These are phyloP conservation scores for Elsinoe batatas DNA, from an alignment of 2,329 filamentous ascomycete genomes.

Conservation along the genomic window DNA sequence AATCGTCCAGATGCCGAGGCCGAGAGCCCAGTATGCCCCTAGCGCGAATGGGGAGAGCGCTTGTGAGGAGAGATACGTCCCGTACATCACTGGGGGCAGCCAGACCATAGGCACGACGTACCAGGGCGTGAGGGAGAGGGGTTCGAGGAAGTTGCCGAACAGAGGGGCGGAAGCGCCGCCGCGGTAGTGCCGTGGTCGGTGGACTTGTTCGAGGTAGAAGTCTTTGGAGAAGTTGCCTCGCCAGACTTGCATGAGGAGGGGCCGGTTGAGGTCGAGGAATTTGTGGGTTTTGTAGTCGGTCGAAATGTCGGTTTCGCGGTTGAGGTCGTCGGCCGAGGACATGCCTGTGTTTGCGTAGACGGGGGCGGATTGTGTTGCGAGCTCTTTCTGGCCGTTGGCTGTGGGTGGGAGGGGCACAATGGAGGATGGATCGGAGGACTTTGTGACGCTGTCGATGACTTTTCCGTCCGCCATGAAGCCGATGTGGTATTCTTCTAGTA, in stretches of 20 bases:
- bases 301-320: slow-evolving; percentile 66
- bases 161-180: slow-evolving; percentile 85
- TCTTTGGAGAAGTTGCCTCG: slow-evolving; percentile 77
- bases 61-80: slow-evolving; percentile 53
- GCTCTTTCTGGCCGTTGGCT: slow-evolving; percentile 38
- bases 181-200: slow-evolving; percentile 90
- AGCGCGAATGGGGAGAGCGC: slow-evolving; percentile 44
- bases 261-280: slow-evolving; percentile 80
- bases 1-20: slow-evolving; percentile 74
- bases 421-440: slow-evolving; percentile 38
- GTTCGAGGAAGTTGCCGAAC: slow-evolving; percentile 98
- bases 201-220: slow-evolving; percentile 96
- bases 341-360: slow-evolving; percentile 65
- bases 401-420: slow-evolving; percentile 46
- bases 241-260: slow-evolving; percentile 83
- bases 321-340: slow-evolving; percentile 78
- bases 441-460: slow-evolving; percentile 40
- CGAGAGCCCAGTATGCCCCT: slow-evolving; percentile 56
- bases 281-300: slow-evolving; percentile 82
- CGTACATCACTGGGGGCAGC: slow-evolving; percentile 71
- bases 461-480: slow-evolving; percentile 64
- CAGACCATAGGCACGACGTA: slow-evolving; percentile 77
- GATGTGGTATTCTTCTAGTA: slow-evolving; percentile 76
- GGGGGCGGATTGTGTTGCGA: slow-evolving; percentile 35
- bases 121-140: slow-evolving; percentile 91